Evolutionary conservation across 1,139 yeast genomes (phyloP).

Genomic region (Candida pseudocylindracea): DNA sequence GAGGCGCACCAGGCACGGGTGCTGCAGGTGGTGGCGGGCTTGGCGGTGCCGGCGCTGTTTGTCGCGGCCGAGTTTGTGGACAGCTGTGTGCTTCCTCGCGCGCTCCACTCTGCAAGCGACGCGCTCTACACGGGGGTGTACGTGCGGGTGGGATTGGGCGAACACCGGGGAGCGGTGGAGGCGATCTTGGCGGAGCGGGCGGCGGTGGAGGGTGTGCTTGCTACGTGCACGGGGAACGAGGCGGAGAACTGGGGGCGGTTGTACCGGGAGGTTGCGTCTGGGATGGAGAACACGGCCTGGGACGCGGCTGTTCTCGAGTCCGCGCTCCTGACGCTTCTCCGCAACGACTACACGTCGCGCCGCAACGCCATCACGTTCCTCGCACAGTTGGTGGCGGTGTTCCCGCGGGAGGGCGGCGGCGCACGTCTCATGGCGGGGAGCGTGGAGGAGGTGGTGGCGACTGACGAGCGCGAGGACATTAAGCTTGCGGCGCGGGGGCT

Average conservation of each 20-base stretch:
- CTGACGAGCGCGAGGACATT: no score
- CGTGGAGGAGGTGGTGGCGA: no score
- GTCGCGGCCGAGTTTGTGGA: conserved; percentile 18
- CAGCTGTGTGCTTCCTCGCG: conserved; percentile 53
- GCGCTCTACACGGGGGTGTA: conserved; percentile 33
- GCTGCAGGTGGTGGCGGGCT: no score
- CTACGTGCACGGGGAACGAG: conserved; percentile 51
- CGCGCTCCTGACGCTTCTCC: background rate
- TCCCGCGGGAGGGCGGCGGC: conserved; percentile 16
- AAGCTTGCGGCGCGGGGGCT: no score
- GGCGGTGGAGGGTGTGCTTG: conserved; percentile 11
- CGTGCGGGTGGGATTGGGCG: no score
- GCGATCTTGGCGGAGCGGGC: no score
- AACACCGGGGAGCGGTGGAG: no score
- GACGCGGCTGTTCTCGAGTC: conserved; percentile 14
- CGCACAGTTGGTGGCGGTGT: conserved; percentile 40
- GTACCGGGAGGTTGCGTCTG: conserved; percentile 11
- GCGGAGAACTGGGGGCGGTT: conserved; percentile 73
- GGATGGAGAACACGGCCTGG: conserved; percentile 17
- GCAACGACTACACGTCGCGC: conserved; percentile 56
- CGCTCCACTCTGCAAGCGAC: conserved; percentile 64
- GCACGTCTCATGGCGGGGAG: no score
- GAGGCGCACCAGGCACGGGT: no score
- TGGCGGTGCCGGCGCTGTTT: no score
- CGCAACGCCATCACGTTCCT: conserved; percentile 64